These are phyloP conservation scores for Fusarium illudens DNA, from an alignment of 2,329 filamentous ascomycete genomes.

Conservation along the genomic window DNA sequence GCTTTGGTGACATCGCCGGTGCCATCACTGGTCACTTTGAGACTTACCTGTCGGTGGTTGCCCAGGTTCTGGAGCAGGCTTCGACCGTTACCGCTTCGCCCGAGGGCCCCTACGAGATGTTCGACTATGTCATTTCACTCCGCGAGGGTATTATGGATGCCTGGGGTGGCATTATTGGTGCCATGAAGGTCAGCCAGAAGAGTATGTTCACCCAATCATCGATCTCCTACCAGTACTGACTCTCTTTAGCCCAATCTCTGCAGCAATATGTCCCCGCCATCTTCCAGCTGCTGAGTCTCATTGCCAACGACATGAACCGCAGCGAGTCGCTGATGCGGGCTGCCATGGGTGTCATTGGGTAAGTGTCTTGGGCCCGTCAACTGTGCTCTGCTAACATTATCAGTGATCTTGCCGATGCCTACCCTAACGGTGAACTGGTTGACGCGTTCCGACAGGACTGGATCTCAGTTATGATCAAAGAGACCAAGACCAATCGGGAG, in stretches of 20 bases:
- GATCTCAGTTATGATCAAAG: slow-evolving; percentile 88
- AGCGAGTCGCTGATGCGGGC: slow-evolving; percentile 92
- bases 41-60: slow-evolving; percentile 90
- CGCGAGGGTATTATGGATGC: slow-evolving; percentile 99
- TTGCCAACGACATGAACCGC: slow-evolving; percentile 84
- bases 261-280: slow-evolving; percentile 84
- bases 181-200: slow-evolving; percentile 85
- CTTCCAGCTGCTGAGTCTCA: slow-evolving; percentile 83
- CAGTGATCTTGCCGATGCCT: slow-evolving; percentile 93
- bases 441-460: slow-evolving; percentile 90
- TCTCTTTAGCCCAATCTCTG: slow-evolving; percentile 68
- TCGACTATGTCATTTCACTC: slow-evolving; percentile 93
- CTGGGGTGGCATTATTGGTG: slow-evolving; percentile 95
- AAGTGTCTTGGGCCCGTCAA: slow-evolving; percentile 49
- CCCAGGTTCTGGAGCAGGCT: slow-evolving; percentile 92
- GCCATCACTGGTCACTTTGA: slow-evolving; percentile 93
- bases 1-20: slow-evolving; percentile 96
- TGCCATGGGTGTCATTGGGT: slow-evolving; percentile 98
- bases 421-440: slow-evolving; percentile 87
- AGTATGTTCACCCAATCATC: slow-evolving; percentile 59
- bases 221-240: slow-evolving; percentile 38
- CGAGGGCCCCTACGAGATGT: slow-evolving; percentile 92
- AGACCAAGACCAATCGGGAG: slow-evolving; percentile 88
- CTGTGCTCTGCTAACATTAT: slow-evolving; percentile 17
- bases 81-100: slow-evolving; percentile 80